These are phyloP conservation scores for Colletotrichum eleusines DNA, from an alignment of 2,329 filamentous ascomycete species.

Conservation along the genomic window DNA sequence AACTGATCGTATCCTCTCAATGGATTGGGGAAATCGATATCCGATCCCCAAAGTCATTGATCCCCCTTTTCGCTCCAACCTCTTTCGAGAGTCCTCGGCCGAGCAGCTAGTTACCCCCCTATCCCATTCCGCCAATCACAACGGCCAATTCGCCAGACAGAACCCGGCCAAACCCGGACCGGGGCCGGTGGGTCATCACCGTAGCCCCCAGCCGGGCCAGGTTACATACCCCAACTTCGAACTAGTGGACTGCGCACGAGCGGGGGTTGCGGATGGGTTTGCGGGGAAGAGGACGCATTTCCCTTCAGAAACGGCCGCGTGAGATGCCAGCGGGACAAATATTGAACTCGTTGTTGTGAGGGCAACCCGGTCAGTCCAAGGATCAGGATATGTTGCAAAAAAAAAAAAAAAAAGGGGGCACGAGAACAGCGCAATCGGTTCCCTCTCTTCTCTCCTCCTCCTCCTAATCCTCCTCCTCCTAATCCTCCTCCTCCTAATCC, in stretches of 20 bases:
- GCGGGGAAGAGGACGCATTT: constrained; percentile 25
- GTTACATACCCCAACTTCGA: constrained; percentile 35
- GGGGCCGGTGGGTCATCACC: constrained; percentile 28
- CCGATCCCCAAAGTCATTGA: not conserved
- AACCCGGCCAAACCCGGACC: constrained; percentile 33
- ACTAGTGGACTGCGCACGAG: constrained; percentile 19
- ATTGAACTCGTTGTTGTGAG: not conserved
- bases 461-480: not conserved
- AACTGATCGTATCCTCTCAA: too few relatives aligned
- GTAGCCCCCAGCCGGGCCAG: constrained; percentile 18
- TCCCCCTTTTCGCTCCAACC: constrained; percentile 19
- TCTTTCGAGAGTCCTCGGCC: constrained; percentile 1
- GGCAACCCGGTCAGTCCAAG: not conserved
- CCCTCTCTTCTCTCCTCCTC: not conserved
- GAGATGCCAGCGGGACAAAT: not conserved
- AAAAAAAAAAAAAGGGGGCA: too few relatives aligned
- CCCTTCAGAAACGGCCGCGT: not conserved
- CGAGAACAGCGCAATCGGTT: not conserved
- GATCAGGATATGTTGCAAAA: not conserved
- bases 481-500: too few relatives aligned
- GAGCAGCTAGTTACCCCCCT: too few relatives aligned
- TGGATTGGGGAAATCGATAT: not conserved
- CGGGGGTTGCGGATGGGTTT: constrained; percentile 20
- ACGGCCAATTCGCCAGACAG: not conserved
- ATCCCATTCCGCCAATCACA: constrained; percentile 27